Evolutionary conservation across 495 filamentous ascomycete genomes (phyloP).

Genomic region (Xylaria longipes): DNA sequence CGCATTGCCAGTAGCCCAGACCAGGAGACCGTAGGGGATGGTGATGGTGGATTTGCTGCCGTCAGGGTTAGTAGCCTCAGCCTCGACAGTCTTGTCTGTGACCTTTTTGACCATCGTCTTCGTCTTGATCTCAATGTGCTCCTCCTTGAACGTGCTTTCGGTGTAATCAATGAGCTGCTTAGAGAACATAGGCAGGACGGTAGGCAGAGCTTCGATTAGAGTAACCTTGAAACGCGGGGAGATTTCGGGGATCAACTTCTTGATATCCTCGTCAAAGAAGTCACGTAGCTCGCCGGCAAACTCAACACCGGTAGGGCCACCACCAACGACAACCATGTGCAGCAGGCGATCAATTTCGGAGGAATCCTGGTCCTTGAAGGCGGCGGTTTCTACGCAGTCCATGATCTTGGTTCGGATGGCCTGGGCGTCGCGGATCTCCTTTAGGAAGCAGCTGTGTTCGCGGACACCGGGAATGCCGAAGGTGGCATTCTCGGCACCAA

Average conservation of each 20-base stretch:
- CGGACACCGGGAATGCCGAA: conserved; percentile 96
- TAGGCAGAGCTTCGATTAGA: conserved; percentile 96
- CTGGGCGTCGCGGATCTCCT: conserved; percentile 96
- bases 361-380: conserved; percentile 93
- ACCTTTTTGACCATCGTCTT: conserved; percentile 99
- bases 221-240: conserved; percentile 94
- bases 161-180: conserved; percentile 99
- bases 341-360: conserved; percentile 92
- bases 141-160: conserved; percentile 97
- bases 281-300: conserved; percentile 98
- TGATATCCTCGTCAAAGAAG: conserved; percentile 96
- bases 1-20: conserved; percentile 98
- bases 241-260: conserved; percentile 97
- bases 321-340: conserved; percentile 99
- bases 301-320: conserved; percentile 97
- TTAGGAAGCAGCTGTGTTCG: conserved; percentile 96
- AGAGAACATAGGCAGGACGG: conserved; percentile 97
- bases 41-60: conserved; percentile 80
- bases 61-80: conserved; percentile 83
- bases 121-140: conserved; percentile 92
- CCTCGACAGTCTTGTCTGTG: conserved; percentile 92
- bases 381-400: conserved; percentile 98
- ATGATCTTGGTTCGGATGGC: conserved; percentile 97
- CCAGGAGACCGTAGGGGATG: conserved; percentile 93
- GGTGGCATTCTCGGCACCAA: conserved; percentile 97